phyloP scores from a whole-genome alignment of 208 protist species.

The Acanthamoeba healyi region DNA sequence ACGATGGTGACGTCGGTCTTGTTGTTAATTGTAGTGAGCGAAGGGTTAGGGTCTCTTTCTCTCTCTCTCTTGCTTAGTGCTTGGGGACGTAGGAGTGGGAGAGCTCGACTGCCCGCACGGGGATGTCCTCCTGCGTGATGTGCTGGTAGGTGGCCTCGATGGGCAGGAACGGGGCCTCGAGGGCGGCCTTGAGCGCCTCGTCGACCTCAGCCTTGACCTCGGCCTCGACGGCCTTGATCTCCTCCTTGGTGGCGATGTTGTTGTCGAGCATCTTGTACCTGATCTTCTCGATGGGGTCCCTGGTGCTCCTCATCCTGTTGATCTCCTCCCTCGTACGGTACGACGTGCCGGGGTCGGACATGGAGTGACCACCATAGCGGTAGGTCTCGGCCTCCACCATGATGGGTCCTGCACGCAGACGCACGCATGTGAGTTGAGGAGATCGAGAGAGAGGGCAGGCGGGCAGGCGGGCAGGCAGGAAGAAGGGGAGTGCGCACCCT shows the following conservation, averaged over 20 bases:
- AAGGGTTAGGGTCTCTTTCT: neutral
- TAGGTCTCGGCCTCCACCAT: slow-evolving; percentile 97
- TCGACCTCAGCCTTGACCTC: slow-evolving; percentile 95
- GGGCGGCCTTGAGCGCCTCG: slow-evolving; percentile 93
- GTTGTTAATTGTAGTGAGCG: neutral
- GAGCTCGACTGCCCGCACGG: slow-evolving; percentile 71
- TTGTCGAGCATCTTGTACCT: slow-evolving; percentile 91
- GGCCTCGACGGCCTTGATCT: slow-evolving; percentile 95
- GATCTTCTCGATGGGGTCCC: slow-evolving; percentile 95
- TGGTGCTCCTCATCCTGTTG: slow-evolving; percentile 92
- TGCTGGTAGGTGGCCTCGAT: slow-evolving; percentile 84
- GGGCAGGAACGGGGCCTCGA: slow-evolving; percentile 89
- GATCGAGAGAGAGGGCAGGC: neutral
- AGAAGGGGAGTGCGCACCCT: neutral
- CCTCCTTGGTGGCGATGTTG: slow-evolving; percentile 95
- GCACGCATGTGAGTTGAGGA: neutral
- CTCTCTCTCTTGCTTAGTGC: neutral
- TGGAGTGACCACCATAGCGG: slow-evolving; percentile 95
- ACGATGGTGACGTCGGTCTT: too few species aligned
- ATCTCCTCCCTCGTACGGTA: slow-evolving; percentile 97
- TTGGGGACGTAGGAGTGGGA: slow-evolving; percentile 34
- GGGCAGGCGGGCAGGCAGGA: too few species aligned
- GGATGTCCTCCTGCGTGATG: neutral
- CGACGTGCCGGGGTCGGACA: slow-evolving; percentile 98
- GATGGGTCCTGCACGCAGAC: slow-evolving; percentile 93